Percentiles rank a stretch among this genome's conserved stretches.
These are phyloP conservation scores for Davidsoniella eucalypti DNA, from an alignment of 2,329 filamentous ascomycete genomes.

Conservation along the genomic window DNA sequence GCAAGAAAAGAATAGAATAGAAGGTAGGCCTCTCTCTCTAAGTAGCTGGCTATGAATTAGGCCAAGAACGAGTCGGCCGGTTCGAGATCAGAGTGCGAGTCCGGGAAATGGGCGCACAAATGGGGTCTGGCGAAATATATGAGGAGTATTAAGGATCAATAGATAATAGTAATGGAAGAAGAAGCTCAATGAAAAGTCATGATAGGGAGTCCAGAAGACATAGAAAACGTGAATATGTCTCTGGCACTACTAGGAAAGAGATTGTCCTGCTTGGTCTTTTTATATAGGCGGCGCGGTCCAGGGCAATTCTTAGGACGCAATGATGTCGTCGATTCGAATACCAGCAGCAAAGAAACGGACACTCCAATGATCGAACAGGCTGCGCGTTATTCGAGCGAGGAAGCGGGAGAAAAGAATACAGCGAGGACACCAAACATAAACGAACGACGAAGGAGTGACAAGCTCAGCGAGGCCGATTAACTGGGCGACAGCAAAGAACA, in stretches of 20 bases:
- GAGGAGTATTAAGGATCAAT: too few species aligned
- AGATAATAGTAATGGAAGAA: too few species aligned
- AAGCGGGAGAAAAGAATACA: background rate
- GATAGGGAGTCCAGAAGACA: background rate
- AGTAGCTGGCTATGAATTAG: too few species aligned
- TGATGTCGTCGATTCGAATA: constrained; percentile 1
- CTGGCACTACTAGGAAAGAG: background rate
- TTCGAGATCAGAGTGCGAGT: too few species aligned
- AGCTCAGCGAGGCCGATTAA: background rate
- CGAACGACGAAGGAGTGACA: background rate
- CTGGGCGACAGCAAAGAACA: background rate
- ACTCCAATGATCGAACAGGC: constrained; percentile 13
- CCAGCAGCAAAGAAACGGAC: constrained; percentile 12
- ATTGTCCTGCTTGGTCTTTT: background rate
- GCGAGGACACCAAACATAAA: background rate
- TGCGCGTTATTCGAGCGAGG: constrained; percentile 3
- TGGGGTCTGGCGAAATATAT: too few species aligned
- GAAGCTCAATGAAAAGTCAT: too few species aligned
- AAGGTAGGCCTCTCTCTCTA: too few species aligned
- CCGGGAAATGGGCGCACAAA: too few species aligned
- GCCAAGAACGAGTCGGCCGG: too few species aligned
- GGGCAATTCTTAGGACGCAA: constrained; percentile 1
- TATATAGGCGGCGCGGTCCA: too few species aligned
- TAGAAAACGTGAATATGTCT: background rate
- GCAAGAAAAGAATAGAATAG: too few species aligned